These are phyloP conservation scores for Gentiana straminea DNA, from an alignment of 257 asterid genomes.

Conservation along the genomic window DNA sequence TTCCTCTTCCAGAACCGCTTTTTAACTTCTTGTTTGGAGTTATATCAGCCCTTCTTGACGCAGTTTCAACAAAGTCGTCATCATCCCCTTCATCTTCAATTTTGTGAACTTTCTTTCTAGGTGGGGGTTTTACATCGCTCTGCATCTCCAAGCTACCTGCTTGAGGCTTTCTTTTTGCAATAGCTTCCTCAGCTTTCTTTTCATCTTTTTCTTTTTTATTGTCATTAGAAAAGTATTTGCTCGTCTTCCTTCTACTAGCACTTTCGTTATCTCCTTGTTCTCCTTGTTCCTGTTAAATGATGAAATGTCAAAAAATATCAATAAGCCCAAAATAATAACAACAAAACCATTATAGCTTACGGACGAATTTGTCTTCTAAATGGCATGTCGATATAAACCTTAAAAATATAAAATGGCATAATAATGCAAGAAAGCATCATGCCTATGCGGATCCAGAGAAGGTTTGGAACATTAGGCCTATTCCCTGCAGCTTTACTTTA, in stretches of 20 bases:
- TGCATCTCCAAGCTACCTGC: constrained; percentile 19
- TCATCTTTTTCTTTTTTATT: constrained; percentile 36
- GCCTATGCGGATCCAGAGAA: too few relatives aligned
- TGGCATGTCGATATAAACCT: too few relatives aligned
- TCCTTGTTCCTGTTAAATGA: too few relatives aligned
- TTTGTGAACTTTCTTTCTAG: constrained; percentile 50
- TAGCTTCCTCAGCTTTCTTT: constrained; percentile 43
- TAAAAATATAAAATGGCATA: too few relatives aligned
- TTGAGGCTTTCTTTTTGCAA: constrained; percentile 49
- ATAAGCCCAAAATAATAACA: too few relatives aligned
- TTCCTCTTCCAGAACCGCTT: constrained; percentile 59
- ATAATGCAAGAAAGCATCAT: too few relatives aligned
- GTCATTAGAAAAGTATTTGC: constrained; percentile 73
- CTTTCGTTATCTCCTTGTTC: constrained; percentile 49
- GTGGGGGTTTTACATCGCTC: constrained; percentile 36
- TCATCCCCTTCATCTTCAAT: constrained; percentile 57
- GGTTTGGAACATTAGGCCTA: too few relatives aligned
- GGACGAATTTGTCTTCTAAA: too few relatives aligned
- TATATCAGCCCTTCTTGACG: constrained; percentile 34
- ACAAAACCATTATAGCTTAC: too few relatives aligned
- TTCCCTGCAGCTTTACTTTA: too few relatives aligned
- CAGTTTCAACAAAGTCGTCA: constrained; percentile 55
- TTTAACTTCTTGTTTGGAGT: constrained; percentile 63
- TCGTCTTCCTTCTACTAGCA: constrained; percentile 73
- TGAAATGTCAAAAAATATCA: too few relatives aligned